Evolutionary conservation across 1,139 yeast species (phyloP).

Genomic region (Yamadazyma spencermartinsiae): DNA sequence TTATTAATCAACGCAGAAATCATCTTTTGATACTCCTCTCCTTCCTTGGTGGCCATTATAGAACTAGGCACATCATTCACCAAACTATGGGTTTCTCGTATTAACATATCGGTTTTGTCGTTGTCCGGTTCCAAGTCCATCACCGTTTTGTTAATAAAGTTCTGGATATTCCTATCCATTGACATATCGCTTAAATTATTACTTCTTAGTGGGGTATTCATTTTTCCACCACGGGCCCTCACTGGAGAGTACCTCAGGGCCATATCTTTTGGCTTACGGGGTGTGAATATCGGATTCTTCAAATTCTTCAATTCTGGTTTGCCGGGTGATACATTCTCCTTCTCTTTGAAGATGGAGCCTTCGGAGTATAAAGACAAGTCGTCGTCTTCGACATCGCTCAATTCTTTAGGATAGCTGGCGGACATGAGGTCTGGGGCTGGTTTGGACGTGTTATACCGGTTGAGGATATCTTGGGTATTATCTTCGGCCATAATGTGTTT

Average conservation of each 20-base stretch:
- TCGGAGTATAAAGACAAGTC: constrained; percentile 18
- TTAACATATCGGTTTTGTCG: constrained; percentile 25
- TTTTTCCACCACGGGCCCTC: not conserved
- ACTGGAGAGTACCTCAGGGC: constrained; percentile 5
- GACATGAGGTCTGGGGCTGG: constrained; percentile 1
- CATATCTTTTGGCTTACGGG: constrained; percentile 4
- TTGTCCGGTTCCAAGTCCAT: constrained; percentile 9
- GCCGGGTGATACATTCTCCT: constrained; percentile 11
- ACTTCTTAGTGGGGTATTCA: not conserved
- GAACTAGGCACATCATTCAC: constrained; percentile 26
- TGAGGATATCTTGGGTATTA: constrained; percentile 14
- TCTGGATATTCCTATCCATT: constrained; percentile 8
- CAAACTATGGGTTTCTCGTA: constrained; percentile 32
- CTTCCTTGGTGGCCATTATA: constrained; percentile 23
- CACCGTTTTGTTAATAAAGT: constrained; percentile 4
- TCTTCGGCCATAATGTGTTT: constrained; percentile 11
- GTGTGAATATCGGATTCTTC: constrained; percentile 8
- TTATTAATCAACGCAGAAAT: constrained; percentile 21
- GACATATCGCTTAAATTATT: constrained; percentile 9
- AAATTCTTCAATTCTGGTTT: constrained; percentile 4
- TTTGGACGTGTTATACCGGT: constrained; percentile 5
- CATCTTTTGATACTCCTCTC: constrained; percentile 20
- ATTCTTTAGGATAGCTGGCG: constrained; percentile 1
- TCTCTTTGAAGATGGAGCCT: constrained; percentile 16
- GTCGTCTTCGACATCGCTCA: constrained; percentile 6